phyloP scores from a whole-genome alignment of 1,284 basidiomycete species.

The Ganoderma lucidum region DNA sequence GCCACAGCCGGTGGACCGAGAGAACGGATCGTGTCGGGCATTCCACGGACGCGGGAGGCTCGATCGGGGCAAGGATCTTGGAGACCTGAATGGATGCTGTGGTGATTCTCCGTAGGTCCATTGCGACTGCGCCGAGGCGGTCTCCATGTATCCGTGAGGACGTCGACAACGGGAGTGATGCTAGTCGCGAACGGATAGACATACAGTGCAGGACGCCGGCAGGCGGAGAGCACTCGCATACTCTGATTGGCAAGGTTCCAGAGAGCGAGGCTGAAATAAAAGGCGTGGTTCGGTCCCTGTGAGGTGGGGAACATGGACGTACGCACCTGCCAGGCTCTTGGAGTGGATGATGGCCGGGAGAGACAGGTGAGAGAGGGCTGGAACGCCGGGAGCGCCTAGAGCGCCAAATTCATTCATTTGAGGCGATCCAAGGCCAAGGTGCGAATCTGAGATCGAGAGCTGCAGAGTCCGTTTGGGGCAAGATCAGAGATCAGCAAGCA shows the following conservation, averaged over 20 bases:
- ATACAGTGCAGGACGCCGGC: slow-evolving; percentile 23
- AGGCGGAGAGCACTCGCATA: slow-evolving; percentile 16
- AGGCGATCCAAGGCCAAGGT: not conserved
- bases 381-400: not conserved
- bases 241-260: slow-evolving; percentile 13
- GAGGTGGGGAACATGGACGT: not conserved
- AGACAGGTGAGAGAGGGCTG: not conserved
- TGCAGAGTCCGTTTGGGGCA: slow-evolving; percentile 9
- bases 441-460: slow-evolving; percentile 24
- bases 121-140: slow-evolving; percentile 29
- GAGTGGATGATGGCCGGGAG: not conserved
- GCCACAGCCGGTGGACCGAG: slow-evolving; percentile 21
- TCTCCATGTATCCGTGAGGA: slow-evolving; percentile 31
- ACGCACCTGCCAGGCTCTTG: not conserved
- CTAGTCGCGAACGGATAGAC: slow-evolving; percentile 36
- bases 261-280: not conserved
- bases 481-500: slow-evolving; percentile 27
- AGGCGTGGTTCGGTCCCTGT: not conserved
- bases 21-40: slow-evolving; percentile 23
- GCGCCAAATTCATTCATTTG: not conserved
- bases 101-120: slow-evolving; percentile 19
- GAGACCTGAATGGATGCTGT: slow-evolving; percentile 27
- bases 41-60: slow-evolving; percentile 23
- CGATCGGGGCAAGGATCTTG: slow-evolving; percentile 29
- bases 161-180: slow-evolving; percentile 34